Evolutionary conservation across 2,329 filamentous ascomycete genomes (phyloP).

Genomic region (Aspergillus sp.): DNA sequence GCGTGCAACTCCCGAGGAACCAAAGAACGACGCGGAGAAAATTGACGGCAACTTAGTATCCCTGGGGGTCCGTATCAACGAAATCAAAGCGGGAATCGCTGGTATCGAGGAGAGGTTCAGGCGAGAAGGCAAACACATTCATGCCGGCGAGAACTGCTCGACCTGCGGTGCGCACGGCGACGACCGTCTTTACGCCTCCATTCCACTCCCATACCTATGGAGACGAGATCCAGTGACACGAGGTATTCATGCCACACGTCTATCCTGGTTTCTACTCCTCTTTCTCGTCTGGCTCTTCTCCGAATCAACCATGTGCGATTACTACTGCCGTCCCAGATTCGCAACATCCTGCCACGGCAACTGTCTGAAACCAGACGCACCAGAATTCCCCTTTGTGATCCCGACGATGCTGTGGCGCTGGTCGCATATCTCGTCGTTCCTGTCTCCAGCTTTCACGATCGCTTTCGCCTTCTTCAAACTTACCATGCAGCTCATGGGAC

Average conservation of each 20-base stretch:
- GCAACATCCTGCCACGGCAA: conserved; percentile 44
- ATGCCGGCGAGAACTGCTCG: conserved; percentile 14
- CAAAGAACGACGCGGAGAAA: conserved; percentile 28
- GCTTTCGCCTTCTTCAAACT: conserved; percentile 24
- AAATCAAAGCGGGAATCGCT: conserved; percentile 34
- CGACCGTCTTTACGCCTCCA: conserved; percentile 23
- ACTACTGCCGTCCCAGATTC: conserved; percentile 47
- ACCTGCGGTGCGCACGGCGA: conserved; percentile 18
- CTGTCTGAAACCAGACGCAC: conserved; percentile 46
- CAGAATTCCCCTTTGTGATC: conserved; percentile 49
- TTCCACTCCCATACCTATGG: conserved; percentile 34
- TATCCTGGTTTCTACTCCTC: conserved; percentile 35
- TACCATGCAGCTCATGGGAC: conserved; percentile 29
- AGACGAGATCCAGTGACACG: conserved; percentile 20
- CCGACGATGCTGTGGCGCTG: conserved; percentile 49
- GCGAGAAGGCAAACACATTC: conserved; percentile 13
- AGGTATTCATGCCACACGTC: conserved; percentile 27
- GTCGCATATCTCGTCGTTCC: conserved; percentile 30
- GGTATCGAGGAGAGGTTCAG: conserved; percentile 33
- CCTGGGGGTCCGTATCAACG: conserved; percentile 34
- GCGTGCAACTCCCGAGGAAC: conserved; percentile 10
- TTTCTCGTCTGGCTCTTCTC: conserved; percentile 44
- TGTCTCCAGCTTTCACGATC: conserved; percentile 26
- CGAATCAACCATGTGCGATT: conserved; percentile 44
- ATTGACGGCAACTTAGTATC: conserved; percentile 35